Conservation (phyloP, 129 eudicot genomes). For the Scalesia atractyloides region DNA sequence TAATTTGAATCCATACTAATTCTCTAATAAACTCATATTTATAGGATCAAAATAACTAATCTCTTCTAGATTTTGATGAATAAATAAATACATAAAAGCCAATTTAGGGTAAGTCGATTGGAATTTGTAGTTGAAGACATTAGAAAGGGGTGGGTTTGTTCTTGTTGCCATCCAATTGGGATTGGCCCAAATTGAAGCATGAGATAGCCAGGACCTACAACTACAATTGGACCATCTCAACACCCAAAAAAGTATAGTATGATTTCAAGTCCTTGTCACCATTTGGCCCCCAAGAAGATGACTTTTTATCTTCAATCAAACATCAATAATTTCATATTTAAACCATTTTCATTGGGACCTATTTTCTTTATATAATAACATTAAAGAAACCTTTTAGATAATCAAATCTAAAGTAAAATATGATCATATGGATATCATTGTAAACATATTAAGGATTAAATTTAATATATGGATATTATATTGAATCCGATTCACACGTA, state of each 20-base stretch:
- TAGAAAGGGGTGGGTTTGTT: conserved; percentile 8
- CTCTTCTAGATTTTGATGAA: not conserved
- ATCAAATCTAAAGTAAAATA: conserved; percentile 2
- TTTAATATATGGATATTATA: not conserved
- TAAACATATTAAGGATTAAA: not conserved
- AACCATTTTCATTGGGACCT: conserved; percentile 10
- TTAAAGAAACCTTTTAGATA: not conserved
- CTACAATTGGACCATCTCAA: conserved; percentile 33
- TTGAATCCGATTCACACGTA: not conserved
- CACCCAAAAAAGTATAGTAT: conserved; percentile 32
- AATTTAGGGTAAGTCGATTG: not conserved
- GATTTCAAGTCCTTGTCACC: conserved; percentile 39
- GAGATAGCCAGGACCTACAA: conserved; percentile 30
- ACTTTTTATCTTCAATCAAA: conserved; percentile 42
- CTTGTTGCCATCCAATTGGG: conserved; percentile 11
- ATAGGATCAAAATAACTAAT: not conserved
- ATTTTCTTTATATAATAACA: conserved; percentile 3
- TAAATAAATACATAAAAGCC: not conserved
- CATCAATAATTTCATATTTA: conserved; percentile 28
- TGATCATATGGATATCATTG: not conserved
- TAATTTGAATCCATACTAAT: no score
- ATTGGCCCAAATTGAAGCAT: conserved; percentile 31
- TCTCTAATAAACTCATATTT: not conserved
- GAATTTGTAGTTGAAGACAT: not conserved
- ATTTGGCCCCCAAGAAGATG: conserved; percentile 38